Evolutionary conservation across 2,329 filamentous ascomycete genomes (phyloP).

Genomic region (Talaromyces funiculosus): DNA sequence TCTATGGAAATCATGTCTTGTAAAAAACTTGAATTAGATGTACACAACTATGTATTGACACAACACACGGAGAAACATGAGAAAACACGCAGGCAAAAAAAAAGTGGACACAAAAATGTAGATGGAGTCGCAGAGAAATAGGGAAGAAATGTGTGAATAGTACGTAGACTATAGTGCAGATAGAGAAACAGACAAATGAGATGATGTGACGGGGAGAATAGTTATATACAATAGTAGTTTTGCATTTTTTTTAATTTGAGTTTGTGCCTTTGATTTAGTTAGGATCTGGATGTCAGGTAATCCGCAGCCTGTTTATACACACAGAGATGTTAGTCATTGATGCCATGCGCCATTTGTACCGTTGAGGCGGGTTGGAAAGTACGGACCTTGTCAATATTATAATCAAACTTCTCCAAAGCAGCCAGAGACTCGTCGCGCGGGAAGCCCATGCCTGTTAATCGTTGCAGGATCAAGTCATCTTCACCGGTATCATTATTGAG

Average conservation of each 20-base stretch:
- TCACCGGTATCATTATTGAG: slow-evolving; percentile 70
- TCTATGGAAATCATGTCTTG: not conserved
- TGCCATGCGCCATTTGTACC: slow-evolving; percentile 5
- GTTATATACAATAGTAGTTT: slow-evolving; percentile 5
- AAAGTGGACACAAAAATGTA: not conserved
- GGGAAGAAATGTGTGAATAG: not conserved
- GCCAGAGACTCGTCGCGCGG: slow-evolving; percentile 64
- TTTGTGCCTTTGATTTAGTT: not conserved
- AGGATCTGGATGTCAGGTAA: slow-evolving; percentile 38
- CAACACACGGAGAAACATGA: not conserved
- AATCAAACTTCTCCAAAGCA: slow-evolving; percentile 90
- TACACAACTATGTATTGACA: not conserved
- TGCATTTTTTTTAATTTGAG: not conserved
- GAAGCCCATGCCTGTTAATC: slow-evolving; percentile 86
- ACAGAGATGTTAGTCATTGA: not conserved
- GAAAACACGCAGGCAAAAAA: not conserved
- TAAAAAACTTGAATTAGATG: not conserved
- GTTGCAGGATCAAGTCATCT: slow-evolving; percentile 87
- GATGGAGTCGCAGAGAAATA: not conserved
- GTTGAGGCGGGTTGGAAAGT: not conserved
- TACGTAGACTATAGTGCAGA: not conserved
- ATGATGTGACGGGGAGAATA: not conserved
- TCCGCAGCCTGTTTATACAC: slow-evolving; percentile 30
- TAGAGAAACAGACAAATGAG: not conserved
- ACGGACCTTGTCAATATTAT: slow-evolving; percentile 85